Conservation (phyloP, 2,329 filamentous ascomycete species). For the Phyllosticta paracitricarpa region DNA sequence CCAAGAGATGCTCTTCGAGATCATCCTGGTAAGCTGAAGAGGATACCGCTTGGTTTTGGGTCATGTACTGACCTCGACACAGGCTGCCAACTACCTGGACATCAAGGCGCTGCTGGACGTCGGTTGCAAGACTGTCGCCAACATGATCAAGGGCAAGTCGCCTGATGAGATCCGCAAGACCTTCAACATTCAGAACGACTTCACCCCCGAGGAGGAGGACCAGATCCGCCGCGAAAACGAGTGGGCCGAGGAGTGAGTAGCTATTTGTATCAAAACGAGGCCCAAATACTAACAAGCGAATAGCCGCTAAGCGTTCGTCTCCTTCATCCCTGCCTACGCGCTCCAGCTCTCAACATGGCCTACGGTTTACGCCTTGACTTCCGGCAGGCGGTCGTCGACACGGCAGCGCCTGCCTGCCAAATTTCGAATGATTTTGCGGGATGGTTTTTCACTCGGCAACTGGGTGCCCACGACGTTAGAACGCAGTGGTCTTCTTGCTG, state of each 20-base stretch:
- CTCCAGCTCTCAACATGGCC: background rate
- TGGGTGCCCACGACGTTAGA: background rate
- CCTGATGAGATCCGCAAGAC: constrained; percentile 99
- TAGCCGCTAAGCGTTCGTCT: background rate
- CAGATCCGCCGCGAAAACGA: constrained; percentile 59
- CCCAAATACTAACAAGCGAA: background rate
- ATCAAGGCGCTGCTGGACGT: constrained; percentile 98
- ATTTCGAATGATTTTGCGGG: background rate
- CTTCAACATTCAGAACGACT: constrained; percentile 99
- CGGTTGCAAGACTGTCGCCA: constrained; percentile 98
- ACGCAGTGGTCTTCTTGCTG: background rate
- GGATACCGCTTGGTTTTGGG: background rate
- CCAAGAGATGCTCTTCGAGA: constrained; percentile 99
- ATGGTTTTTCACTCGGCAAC: background rate
- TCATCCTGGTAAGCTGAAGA: constrained; percentile 65
- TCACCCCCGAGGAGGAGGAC: constrained; percentile 97
- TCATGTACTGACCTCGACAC: background rate
- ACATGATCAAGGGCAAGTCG: constrained; percentile 99
- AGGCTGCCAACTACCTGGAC: constrained; percentile 97
- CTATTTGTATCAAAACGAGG: background rate
- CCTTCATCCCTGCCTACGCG: background rate
- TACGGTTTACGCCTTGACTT: background rate
- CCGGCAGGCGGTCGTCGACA: background rate
- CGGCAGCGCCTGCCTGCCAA: background rate
- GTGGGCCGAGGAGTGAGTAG: constrained; percentile 33